These are phyloP conservation scores for Ganoderma multipileum DNA, from an alignment of 1,284 basidiomycete genomes.

Conservation along the genomic window DNA sequence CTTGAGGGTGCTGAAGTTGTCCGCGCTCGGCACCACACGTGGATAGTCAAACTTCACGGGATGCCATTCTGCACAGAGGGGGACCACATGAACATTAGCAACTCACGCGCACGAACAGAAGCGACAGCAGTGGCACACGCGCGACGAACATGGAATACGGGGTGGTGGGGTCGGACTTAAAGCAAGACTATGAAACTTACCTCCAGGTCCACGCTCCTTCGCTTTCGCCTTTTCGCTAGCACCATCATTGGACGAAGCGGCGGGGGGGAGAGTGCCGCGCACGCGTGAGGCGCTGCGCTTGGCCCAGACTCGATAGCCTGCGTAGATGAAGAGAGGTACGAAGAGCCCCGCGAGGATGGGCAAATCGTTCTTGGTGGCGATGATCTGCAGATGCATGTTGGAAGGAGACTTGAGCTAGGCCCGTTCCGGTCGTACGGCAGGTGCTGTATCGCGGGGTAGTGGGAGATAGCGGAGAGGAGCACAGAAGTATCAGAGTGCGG, in stretches of 20 bases:
- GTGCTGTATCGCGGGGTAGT: background rate
- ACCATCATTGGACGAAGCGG: background rate
- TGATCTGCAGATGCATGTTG: slow-evolving; percentile 3
- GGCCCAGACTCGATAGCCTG: slow-evolving; percentile 3
- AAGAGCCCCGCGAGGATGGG: slow-evolving; percentile 1
- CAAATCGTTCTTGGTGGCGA: slow-evolving; percentile 7
- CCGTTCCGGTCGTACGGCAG: background rate
- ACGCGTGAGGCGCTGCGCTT: background rate
- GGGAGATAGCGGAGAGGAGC: background rate
- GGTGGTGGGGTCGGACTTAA: background rate
- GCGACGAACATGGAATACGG: background rate
- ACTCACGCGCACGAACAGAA: background rate
- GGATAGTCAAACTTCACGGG: slow-evolving; percentile 57
- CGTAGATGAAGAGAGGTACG: slow-evolving; percentile 9
- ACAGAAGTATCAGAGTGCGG: background rate
- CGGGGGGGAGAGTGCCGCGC: background rate
- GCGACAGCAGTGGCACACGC: too few species aligned
- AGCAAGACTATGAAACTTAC: slow-evolving; percentile 7
- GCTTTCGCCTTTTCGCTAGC: slow-evolving; percentile 11
- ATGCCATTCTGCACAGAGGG: slow-evolving; percentile 33
- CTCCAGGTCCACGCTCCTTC: slow-evolving; percentile 23
- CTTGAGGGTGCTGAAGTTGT: slow-evolving; percentile 50
- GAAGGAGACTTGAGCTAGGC: background rate
- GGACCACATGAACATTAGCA: background rate
- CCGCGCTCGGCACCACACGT: slow-evolving; percentile 47